These are phyloP conservation scores for Volvox reticuliferus DNA, from an alignment of 139 green algal species.

Conservation along the genomic window DNA sequence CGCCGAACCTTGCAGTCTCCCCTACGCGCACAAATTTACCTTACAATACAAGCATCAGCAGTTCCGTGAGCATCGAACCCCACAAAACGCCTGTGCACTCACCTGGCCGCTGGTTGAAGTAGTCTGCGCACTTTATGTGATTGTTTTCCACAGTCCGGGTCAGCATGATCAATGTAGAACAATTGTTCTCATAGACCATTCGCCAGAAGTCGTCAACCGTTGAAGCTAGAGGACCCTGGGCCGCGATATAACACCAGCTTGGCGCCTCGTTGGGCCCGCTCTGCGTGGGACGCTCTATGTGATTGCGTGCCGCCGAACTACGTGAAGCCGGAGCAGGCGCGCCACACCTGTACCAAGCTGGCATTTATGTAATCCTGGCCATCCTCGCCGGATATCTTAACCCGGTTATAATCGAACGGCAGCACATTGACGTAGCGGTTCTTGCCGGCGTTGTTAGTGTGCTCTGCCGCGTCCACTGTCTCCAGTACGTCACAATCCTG, in stretches of 20 bases:
- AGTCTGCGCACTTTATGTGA: slow-evolving; percentile 61
- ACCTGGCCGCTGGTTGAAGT: slow-evolving; percentile 58
- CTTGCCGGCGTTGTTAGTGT: slow-evolving; percentile 39
- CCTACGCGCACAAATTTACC: slow-evolving; percentile 3
- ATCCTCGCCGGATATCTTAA: slow-evolving; percentile 23
- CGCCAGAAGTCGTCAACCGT: slow-evolving; percentile 72
- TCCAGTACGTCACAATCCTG: slow-evolving; percentile 22
- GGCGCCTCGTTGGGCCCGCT: slow-evolving; percentile 20
- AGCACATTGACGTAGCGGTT: slow-evolving; percentile 74
- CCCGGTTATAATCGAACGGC: slow-evolving; percentile 69
- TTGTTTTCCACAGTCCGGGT: slow-evolving; percentile 58
- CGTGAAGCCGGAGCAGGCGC: background rate
- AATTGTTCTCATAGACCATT: slow-evolving; percentile 61
- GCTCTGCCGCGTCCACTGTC: slow-evolving; percentile 35
- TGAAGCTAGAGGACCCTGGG: slow-evolving; percentile 62
- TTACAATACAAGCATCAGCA: background rate
- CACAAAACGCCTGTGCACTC: background rate
- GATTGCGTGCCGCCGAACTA: background rate
- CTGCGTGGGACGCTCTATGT: background rate
- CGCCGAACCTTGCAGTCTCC: slow-evolving; percentile 35
- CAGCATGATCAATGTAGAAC: slow-evolving; percentile 61
- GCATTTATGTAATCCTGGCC: slow-evolving; percentile 69
- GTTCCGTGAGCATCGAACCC: no score
- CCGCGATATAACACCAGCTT: slow-evolving; percentile 62
- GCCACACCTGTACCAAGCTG: slow-evolving; percentile 50